Evolutionary conservation across 139 green algal species (phyloP).

Genomic region (Coccomyxa sp.): DNA sequence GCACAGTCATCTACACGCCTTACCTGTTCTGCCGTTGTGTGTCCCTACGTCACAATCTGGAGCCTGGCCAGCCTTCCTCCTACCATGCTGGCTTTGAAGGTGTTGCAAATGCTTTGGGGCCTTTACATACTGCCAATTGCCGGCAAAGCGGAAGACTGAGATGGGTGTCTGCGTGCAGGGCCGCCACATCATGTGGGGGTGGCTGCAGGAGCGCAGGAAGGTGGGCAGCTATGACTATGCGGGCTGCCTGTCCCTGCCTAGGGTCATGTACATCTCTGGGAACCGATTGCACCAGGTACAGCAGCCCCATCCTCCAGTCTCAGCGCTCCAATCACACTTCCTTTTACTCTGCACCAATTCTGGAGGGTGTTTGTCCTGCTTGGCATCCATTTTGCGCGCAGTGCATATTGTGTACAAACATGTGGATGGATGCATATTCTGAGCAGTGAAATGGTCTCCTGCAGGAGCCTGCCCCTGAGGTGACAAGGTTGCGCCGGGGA

Average conservation of each 20-base stretch:
- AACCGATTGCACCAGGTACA: conserved; percentile 33
- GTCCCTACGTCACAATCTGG: not conserved
- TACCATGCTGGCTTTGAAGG: not conserved
- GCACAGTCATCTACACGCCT: not conserved
- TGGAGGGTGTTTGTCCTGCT: no score
- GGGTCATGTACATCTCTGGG: conserved; percentile 49
- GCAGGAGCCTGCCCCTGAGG: conserved; percentile 40
- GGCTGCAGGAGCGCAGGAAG: conserved; percentile 78
- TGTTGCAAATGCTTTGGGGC: not conserved
- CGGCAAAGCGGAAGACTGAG: no score
- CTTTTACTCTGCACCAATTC: no score
- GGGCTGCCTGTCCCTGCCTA: conserved; percentile 74
- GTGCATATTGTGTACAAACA: no score
- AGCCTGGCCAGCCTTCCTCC: not conserved
- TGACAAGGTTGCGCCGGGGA: conserved; percentile 16
- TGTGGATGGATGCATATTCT: no score
- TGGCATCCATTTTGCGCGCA: no score
- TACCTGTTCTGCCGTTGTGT: not conserved
- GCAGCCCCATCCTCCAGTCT: no score
- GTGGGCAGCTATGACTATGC: conserved; percentile 69
- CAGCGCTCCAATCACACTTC: no score
- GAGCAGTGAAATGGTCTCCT: no score
- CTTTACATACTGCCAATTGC: no score
- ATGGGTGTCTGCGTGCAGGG: conserved; percentile 53
- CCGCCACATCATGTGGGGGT: conserved; percentile 76